Evolutionary conservation across 495 filamentous ascomycete species (phyloP).

Genomic region (Cercophora samala): DNA sequence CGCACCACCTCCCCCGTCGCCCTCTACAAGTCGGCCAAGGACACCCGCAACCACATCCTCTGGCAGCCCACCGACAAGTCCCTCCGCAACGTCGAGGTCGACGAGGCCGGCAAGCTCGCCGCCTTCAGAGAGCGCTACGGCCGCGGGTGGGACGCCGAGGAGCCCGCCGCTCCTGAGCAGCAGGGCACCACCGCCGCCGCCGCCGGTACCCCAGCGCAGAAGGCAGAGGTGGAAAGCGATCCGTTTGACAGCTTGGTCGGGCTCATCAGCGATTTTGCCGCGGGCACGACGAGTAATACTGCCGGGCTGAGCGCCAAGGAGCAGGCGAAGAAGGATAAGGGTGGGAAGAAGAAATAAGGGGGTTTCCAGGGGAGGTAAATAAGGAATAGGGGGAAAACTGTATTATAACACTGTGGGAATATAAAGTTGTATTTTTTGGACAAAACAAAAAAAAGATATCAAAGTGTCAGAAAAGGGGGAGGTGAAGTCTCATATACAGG

Average conservation of each 20-base stretch:
- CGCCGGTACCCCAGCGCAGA: slow-evolving; percentile 33
- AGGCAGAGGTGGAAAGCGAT: slow-evolving; percentile 16
- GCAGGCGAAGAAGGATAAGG: slow-evolving; percentile 31
- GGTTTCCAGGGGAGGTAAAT: slow-evolving; percentile 16
- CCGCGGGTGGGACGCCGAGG: slow-evolving; percentile 64
- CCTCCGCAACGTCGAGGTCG: slow-evolving; percentile 82
- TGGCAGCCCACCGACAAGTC: slow-evolving; percentile 84
- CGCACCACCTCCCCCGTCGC: slow-evolving; percentile 84
- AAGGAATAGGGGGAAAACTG: slow-evolving; percentile 6
- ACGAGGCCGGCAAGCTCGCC: slow-evolving; percentile 87
- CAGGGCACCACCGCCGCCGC: slow-evolving; percentile 18
- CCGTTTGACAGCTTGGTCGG: slow-evolving; percentile 59
- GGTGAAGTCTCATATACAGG: background rate
- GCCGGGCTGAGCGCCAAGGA: slow-evolving; percentile 33
- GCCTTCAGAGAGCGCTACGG: slow-evolving; percentile 85
- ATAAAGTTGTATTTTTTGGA: background rate
- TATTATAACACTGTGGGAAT: slow-evolving; percentile 24
- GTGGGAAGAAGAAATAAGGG: slow-evolving; percentile 23
- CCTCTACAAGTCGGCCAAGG: slow-evolving; percentile 73
- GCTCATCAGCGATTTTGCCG: slow-evolving; percentile 64
- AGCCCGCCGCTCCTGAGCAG: slow-evolving; percentile 11
- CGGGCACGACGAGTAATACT: slow-evolving; percentile 21
- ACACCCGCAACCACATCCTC: slow-evolving; percentile 79
- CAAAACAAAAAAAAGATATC: slow-evolving; percentile 1
- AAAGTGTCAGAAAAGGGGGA: background rate